Evolutionary conservation across 2,329 filamentous ascomycete species (phyloP).

Genomic region (Beauveria medogensis): DNA sequence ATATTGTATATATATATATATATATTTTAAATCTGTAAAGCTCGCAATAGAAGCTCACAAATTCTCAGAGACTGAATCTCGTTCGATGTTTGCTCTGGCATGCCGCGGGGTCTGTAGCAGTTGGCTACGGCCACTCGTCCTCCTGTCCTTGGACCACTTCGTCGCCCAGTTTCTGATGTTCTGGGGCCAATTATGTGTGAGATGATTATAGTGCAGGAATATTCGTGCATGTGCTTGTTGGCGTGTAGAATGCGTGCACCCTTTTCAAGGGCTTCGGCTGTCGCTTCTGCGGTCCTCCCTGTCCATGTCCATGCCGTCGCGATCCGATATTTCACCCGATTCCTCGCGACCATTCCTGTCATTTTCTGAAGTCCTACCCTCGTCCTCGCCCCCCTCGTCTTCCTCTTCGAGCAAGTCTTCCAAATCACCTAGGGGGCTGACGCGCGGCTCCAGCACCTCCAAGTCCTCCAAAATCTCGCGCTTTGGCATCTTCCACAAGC

Average conservation of each 20-base stretch:
- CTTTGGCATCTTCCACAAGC: constrained; percentile 81
- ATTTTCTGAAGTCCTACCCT: constrained; percentile 34
- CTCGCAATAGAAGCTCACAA: background rate
- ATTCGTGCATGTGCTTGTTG: background rate
- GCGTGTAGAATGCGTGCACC: background rate
- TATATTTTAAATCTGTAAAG: background rate
- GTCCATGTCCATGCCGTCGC: constrained; percentile 33
- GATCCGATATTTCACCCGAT: constrained; percentile 30
- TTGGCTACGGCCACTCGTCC: background rate
- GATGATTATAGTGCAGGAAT: background rate
- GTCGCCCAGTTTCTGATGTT: background rate
- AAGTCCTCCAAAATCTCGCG: constrained; percentile 79
- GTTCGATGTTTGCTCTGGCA: background rate
- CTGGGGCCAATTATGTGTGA: background rate
- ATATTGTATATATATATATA: no score
- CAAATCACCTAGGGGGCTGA: constrained; percentile 74
- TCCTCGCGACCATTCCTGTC: constrained; percentile 25
- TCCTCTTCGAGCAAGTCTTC: constrained; percentile 61
- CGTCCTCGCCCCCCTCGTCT: constrained; percentile 30
- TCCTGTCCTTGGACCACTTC: background rate
- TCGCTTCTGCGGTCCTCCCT: constrained; percentile 18
- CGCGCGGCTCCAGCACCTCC: constrained; percentile 75
- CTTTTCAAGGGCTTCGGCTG: constrained; percentile 13
- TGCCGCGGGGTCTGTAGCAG: background rate
- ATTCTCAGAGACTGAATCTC: background rate